These are phyloP conservation scores for Nepenthes alata DNA, from an alignment of 179 eudicot species.

Conservation along the genomic window DNA sequence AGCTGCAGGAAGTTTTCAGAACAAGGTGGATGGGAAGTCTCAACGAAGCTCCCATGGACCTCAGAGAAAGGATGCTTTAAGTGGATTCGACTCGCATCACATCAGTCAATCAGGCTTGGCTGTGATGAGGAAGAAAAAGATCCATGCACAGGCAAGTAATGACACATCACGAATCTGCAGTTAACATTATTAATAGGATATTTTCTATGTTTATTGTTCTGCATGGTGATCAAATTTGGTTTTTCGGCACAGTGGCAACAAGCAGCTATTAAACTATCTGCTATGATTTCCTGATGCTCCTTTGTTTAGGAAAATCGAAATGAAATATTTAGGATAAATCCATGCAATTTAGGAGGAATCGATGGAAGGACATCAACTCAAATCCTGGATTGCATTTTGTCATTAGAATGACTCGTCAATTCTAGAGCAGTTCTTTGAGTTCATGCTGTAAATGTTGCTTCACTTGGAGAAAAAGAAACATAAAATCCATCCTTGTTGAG, in stretches of 20 bases:
- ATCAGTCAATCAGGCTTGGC: slow-evolving; percentile 64
- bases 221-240: not conserved
- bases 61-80: slow-evolving; percentile 40
- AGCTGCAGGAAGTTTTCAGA: slow-evolving; percentile 37
- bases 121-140: slow-evolving; percentile 64
- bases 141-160: slow-evolving; percentile 67
- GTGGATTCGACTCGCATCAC: slow-evolving; percentile 45
- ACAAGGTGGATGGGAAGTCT: slow-evolving; percentile 44
- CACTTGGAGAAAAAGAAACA: no score
- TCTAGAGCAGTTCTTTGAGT: no score
- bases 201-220: not conserved
- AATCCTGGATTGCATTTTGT: no score
- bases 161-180: not conserved
- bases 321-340: no score
- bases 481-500: no score
- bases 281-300: not conserved
- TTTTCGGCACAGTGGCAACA: not conserved
- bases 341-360: no score
- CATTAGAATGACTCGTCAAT: no score
- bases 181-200: not conserved
- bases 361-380: no score
- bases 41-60: slow-evolving; percentile 33
- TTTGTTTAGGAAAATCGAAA: no score
- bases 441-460: no score
- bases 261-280: not conserved